Evolutionary conservation across 176 grass and related monocot species (phyloP), one percentile per base, ranked within the genome.

Genomic region (Juncus inflexus): DNA sequence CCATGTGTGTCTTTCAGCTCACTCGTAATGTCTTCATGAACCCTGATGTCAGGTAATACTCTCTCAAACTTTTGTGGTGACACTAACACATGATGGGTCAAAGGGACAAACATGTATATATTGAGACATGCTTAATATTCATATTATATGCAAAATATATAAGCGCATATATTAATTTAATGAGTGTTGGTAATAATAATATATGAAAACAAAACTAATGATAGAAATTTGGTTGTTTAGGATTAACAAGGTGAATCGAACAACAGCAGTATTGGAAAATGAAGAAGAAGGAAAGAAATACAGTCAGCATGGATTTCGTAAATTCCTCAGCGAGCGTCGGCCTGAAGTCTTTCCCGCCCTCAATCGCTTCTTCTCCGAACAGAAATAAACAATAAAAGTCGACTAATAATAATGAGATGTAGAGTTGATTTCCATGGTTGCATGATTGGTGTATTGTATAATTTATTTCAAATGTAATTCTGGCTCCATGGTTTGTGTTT

Each of bases 1-100:
- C 86, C 70, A 77, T 95, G 74, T 95, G 86, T 56, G 77, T 79
- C n/a, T 95, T 95, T 70, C 83, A 86, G 74, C 80, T 86, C 2
- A 74, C 80, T 0, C 63, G 90, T 39, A 95, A 95, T 76, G 75
- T 77, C 40, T 16, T 90, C 49, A 60, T 86, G 53, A 95, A 95
- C 45, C 90, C 90, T 37, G 90, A 90, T 77, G 90, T 95, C 59
- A 81, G 85, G 85, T 70, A 37, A 57, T 57, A 14, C 4, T 28
- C 19, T 28, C 19, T 28, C 19, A 28, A 28, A 28, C 19, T 28
- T 28, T 28, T 28, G 19, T 28, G 19, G 19, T 28, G 19, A 28
- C 19, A 28, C 19, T 28, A 28, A 28, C 19, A 28, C 19, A 28
- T 28, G 19, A 28, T 28, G 19, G 19, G 1, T 28, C 19, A 28